Evolutionary conservation across 1,139 yeast species (phyloP).

Genomic region (Yamadazyma dushanensis): DNA sequence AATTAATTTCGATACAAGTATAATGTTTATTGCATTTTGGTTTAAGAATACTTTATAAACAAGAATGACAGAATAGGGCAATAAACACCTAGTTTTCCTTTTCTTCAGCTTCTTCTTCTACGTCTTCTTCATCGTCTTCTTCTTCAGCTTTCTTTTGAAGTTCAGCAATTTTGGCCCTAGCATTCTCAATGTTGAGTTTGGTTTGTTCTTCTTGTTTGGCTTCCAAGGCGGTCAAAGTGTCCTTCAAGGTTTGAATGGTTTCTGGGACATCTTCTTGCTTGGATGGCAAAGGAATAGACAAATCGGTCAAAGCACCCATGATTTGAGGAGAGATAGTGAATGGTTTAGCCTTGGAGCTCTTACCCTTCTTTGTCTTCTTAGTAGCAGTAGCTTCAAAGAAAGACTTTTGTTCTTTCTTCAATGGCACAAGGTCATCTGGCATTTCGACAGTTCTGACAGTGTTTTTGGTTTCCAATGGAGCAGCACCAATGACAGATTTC

Average conservation of each 20-base stretch:
- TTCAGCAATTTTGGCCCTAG: conserved; percentile 73
- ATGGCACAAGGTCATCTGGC: conserved; percentile 64
- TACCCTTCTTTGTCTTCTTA: conserved; percentile 40
- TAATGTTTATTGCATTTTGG: neutral
- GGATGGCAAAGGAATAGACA: conserved; percentile 80
- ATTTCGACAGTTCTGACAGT: conserved; percentile 54
- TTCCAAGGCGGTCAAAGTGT: conserved; percentile 68
- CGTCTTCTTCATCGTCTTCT: no score
- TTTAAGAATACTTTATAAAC: neutral
- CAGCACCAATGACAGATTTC: conserved; percentile 28
- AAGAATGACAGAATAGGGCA: conserved; percentile 1
- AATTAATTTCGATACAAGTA: neutral
- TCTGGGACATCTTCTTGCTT: conserved; percentile 69
- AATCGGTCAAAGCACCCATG: conserved; percentile 73
- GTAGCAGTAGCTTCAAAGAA: conserved; percentile 54
- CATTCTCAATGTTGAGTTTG: conserved; percentile 68
- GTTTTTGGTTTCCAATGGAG: conserved; percentile 27
- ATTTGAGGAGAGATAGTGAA: conserved; percentile 81
- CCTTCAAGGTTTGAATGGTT: conserved; percentile 68
- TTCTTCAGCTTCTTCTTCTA: conserved; percentile 23
- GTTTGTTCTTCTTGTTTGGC: conserved; percentile 83
- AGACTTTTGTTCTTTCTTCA: conserved; percentile 66
- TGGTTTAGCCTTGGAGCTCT: conserved; percentile 40
- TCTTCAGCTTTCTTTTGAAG: conserved; percentile 47
- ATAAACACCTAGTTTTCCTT: neutral